Evolutionary conservation across 495 filamentous ascomycete species (phyloP), one percentile per base, ranked within the genome.

Genomic region (Penicillium arizonense): DNA sequence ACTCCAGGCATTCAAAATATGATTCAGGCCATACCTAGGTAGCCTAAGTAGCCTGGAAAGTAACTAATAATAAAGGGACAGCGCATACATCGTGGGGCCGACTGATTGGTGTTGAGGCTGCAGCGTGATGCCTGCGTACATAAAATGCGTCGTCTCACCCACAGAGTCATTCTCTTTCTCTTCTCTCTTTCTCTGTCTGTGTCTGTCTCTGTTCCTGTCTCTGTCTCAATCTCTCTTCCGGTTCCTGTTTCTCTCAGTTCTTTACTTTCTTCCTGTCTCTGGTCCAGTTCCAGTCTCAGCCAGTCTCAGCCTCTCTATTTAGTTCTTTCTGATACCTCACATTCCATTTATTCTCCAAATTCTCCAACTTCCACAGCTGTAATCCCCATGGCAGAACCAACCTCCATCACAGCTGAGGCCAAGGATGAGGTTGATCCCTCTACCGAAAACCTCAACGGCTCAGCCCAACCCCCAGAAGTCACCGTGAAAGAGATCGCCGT

Each of bases 401-500:
- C 52, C 7, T 51, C 59, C 5, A 58, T 46, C 30, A 46, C 49
- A 4, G 45, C 46, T 18, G 59, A 63, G 26, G 59, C 49, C 39
- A 72, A 72, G 43, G 56, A 62, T 44, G 66, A 72, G 40, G 59
- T 62, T 36, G 64, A 68, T 12, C 63, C 64, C 21, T 42, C 52
- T 3, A 47, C 45, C 16, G 64, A 70, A n/a, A 65, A 67, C 10
- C 41, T 52, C 13, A 53, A 61, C 46, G 55, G 55, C 24, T 41
- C 61, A 5, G 37, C 55, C 24, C 62, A 59, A 33, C 41, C 18
- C 18, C 18, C 52, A 9, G 47, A 34, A 26, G 21, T 47, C 6
- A 30, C 52, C 5, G 28, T 23, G 32, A 47, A 37, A 23, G 62
- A 64, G 8, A 49, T 46, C 30, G 16, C 64, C 18, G 59, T 63